phyloP scores from a whole-genome alignment of 805 yeast species.

The Ogataea salicorniae region DNA sequence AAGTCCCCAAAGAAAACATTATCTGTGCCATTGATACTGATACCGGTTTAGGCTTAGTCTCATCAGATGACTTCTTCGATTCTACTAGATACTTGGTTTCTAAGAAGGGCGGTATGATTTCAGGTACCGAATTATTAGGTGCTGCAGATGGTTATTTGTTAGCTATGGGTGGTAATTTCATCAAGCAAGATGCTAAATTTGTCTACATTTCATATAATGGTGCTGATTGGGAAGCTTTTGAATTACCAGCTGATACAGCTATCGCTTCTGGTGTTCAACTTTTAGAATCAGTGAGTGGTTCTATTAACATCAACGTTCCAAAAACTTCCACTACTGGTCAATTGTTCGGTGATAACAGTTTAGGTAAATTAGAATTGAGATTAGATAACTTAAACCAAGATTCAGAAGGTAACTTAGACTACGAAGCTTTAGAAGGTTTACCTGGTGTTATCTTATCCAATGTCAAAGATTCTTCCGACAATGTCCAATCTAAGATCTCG shows the following conservation, averaged over 20 bases:
- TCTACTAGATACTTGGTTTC: slow-evolving; percentile 27
- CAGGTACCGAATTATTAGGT: slow-evolving; percentile 31
- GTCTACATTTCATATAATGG: slow-evolving; percentile 33
- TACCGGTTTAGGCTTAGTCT: slow-evolving; percentile 33
- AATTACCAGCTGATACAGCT: slow-evolving; percentile 24
- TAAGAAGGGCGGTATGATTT: slow-evolving; percentile 28
- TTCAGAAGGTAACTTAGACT: slow-evolving; percentile 36
- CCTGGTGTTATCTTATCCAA: slow-evolving; percentile 41
- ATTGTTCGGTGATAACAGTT: slow-evolving; percentile 2
- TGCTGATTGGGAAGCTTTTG: slow-evolving; percentile 28
- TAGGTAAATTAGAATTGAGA: slow-evolving; percentile 3
- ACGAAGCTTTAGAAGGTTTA: slow-evolving; percentile 38
- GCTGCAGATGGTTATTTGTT: slow-evolving; percentile 31
- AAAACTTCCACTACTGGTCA: not conserved
- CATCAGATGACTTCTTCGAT: slow-evolving; percentile 42
- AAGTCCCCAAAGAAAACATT: slow-evolving; percentile 29
- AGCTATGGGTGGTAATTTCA: slow-evolving; percentile 30
- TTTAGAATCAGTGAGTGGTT: slow-evolving; percentile 8
- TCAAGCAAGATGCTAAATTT: slow-evolving; percentile 14
- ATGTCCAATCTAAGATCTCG: slow-evolving; percentile 10
- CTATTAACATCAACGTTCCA: slow-evolving; percentile 4
- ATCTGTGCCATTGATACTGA: slow-evolving; percentile 42
- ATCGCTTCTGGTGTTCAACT: slow-evolving; percentile 2
- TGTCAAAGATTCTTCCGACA: slow-evolving; percentile 14
- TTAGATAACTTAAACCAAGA: slow-evolving; percentile 14